Evolutionary conservation across 768 basidiomycete genomes (phyloP).

Genomic region (Chalciporus chontae): DNA sequence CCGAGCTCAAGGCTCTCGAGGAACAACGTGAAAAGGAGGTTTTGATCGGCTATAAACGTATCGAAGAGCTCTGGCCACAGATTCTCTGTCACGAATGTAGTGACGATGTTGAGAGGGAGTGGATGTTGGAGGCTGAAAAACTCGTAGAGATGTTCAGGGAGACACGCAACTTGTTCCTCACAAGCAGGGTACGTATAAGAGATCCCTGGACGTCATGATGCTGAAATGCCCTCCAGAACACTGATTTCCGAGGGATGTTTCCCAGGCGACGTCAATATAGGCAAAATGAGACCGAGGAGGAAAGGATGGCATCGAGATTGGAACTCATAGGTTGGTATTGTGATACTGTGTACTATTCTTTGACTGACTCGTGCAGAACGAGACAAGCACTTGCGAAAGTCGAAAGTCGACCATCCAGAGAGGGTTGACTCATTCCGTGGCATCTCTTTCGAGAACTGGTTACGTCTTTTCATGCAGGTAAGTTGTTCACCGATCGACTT

Average conservation of each 20-base stretch:
- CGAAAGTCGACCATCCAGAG: slow-evolving; percentile 38
- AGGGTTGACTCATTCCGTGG: slow-evolving; percentile 74
- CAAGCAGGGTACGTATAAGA: slow-evolving; percentile 61
- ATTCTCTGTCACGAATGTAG: slow-evolving; percentile 44
- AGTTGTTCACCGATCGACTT: background rate
- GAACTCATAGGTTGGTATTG: slow-evolving; percentile 60
- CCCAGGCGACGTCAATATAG: slow-evolving; percentile 42
- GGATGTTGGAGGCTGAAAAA: slow-evolving; percentile 81
- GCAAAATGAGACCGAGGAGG: slow-evolving; percentile 56
- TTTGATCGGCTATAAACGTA: slow-evolving; percentile 49
- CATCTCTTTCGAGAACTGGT: slow-evolving; percentile 80
- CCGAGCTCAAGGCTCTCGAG: slow-evolving; percentile 63
- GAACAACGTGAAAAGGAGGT: slow-evolving; percentile 64
- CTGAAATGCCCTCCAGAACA: slow-evolving; percentile 31
- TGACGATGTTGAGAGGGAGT: slow-evolving; percentile 58
- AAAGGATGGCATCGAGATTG: slow-evolving; percentile 71
- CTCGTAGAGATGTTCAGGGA: slow-evolving; percentile 88
- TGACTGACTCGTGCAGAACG: slow-evolving; percentile 42
- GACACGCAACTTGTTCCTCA: slow-evolving; percentile 79
- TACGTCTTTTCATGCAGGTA: slow-evolving; percentile 83
- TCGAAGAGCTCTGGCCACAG: slow-evolving; percentile 60
- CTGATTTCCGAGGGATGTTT: slow-evolving; percentile 70
- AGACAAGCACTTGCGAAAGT: slow-evolving; percentile 51
- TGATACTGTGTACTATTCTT: background rate
- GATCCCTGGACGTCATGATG: background rate